These are phyloP conservation scores for Allium sativum DNA, from an alignment of 106 monocot genomes.

Conservation along the genomic window DNA sequence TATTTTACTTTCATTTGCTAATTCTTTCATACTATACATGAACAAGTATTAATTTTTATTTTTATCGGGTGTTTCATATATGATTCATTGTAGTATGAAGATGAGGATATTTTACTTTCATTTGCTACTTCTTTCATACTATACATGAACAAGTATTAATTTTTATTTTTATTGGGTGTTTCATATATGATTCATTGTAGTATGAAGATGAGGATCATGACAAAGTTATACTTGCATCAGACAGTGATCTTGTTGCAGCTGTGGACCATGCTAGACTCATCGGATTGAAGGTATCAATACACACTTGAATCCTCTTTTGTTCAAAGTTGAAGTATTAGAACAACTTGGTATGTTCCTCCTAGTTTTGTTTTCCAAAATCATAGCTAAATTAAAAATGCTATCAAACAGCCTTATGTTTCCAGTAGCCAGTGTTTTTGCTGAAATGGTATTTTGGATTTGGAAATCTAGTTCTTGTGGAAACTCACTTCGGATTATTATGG, in stretches of 20 bases:
- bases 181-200: conserved; percentile 19
- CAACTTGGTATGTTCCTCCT: too few relatives aligned
- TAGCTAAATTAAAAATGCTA: too few relatives aligned
- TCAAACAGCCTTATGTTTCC: too few relatives aligned
- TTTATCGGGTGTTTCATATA: neutral
- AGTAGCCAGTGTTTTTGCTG: too few relatives aligned
- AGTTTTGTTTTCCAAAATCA: too few relatives aligned
- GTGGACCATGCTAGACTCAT: conserved; percentile 79
- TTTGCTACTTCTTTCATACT: neutral
- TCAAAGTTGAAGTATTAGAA: too few relatives aligned
- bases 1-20: neutral
- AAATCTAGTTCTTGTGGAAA: too few relatives aligned
- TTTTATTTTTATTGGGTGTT: neutral
- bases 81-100: conserved; percentile 62
- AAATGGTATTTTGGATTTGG: too few relatives aligned
- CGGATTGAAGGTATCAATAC: conserved; percentile 71
- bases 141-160: neutral
- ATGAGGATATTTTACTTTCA: conserved; percentile 41
- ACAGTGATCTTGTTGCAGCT: conserved; percentile 76
- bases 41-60: neutral
- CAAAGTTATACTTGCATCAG: conserved; percentile 76
- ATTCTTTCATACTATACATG: neutral
- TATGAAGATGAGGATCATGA: conserved; percentile 98
- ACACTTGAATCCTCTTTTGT: too few relatives aligned
- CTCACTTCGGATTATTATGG: too few relatives aligned